Evolutionary conservation across 495 filamentous ascomycete species (phyloP), one percentile per base, ranked within the genome.

Genomic region (Polyplosphaeria fusca): DNA sequence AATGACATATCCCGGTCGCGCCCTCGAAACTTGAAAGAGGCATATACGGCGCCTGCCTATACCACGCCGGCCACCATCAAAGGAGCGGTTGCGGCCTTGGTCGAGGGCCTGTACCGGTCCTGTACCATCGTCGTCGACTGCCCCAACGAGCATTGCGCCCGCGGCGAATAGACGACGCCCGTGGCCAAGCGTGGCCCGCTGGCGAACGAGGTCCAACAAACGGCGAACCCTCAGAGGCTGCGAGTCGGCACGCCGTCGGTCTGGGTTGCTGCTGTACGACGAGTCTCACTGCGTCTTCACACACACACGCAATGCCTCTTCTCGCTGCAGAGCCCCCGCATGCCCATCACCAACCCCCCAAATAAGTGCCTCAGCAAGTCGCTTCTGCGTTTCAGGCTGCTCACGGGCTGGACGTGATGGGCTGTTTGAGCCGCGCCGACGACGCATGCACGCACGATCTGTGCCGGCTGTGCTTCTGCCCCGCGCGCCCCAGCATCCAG

Each of bases 1-100:
- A 18, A 50, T 48, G 38, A 50, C 43, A 56, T 26, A 41, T 37
- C 42, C 35, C 25, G 19, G 3, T 23, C 35, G n/a, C 30, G 22
- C 52, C 27, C 20, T 39, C n/a, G 41, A 58, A 58, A 58, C 54
- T 43, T 58, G 54, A 30, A 42, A 9, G 20, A 42, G 20, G 9
- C 18, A 42, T 5, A 12, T 42, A n/a, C n/a, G n/a, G n/a, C n/a
- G n/a, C n/a, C n/a, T n/a, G n/a, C n/a, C n/a, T n/a, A n/a, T n/a
- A n/a, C n/a, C n/a, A n/a, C n/a, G n/a, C n/a, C n/a, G n/a, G n/a
- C n/a, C n/a, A n/a, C n/a, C n/a, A n/a, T n/a, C n/a, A n/a, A n/a
- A 44, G 16, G 16, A 19, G 23, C 38, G 19, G 47, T 35, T 28
- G 18, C 14, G 45, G 53, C 54, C 54, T 58, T 58, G 54, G 54